Evolutionary conservation across 1,139 yeast species (phyloP).

Genomic region (Saccharomyces hybrid): DNA sequence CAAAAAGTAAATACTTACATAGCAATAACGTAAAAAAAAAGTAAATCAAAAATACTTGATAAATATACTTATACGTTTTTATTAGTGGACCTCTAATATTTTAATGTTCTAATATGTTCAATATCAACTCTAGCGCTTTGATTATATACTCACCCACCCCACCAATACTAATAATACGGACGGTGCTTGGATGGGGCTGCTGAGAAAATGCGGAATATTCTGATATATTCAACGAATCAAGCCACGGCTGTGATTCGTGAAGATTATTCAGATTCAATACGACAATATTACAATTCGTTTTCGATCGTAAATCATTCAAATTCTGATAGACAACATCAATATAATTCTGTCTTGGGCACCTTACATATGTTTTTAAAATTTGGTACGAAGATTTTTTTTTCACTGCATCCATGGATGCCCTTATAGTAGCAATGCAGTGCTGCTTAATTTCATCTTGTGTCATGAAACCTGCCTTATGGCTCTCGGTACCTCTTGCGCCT

Average conservation of each 20-base stretch:
- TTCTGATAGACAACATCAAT: slow-evolving; percentile 24
- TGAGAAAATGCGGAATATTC: slow-evolving; percentile 15
- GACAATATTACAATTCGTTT: slow-evolving; percentile 31
- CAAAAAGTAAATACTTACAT: background rate
- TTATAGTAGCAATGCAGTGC: slow-evolving; percentile 27
- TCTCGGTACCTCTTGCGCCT: background rate
- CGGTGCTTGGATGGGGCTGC: slow-evolving; percentile 30
- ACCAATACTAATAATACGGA: slow-evolving; percentile 30
- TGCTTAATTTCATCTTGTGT: slow-evolving; percentile 27
- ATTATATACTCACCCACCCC: slow-evolving; percentile 31
- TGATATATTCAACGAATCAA: slow-evolving; percentile 18
- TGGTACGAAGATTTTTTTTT: slow-evolving; percentile 27
- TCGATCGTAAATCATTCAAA: slow-evolving; percentile 23
- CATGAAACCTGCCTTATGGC: slow-evolving; percentile 15
- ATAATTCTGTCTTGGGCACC: slow-evolving; percentile 28
- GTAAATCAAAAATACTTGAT: background rate
- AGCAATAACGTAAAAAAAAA: background rate
- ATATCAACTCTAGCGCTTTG: slow-evolving; percentile 21
- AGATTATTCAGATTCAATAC: slow-evolving; percentile 28
- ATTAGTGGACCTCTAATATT: background rate
- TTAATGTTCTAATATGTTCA: slow-evolving; percentile 11
- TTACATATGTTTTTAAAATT: slow-evolving; percentile 29
- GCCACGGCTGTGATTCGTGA: slow-evolving; percentile 30
- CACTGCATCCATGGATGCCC: slow-evolving; percentile 24
- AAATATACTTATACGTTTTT: background rate